These are phyloP conservation scores for Penicillium expansum DNA, from an alignment of 2,329 filamentous ascomycete genomes.

Conservation along the genomic window DNA sequence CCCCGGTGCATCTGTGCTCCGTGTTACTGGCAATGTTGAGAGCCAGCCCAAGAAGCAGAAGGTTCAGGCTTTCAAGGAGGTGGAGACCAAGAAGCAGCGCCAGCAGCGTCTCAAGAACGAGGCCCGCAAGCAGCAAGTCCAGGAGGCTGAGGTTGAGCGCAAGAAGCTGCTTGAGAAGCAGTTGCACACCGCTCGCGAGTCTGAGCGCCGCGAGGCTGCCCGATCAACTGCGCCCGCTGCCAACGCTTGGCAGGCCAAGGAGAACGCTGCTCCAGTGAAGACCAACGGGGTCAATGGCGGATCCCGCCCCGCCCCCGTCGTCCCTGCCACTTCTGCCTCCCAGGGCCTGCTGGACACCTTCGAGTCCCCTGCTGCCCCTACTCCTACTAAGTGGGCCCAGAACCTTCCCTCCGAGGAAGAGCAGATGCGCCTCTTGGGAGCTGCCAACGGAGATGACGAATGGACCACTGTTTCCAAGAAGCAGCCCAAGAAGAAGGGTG, in stretches of 20 bases:
- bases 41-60: conserved; percentile 58
- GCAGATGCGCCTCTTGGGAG: conserved; percentile 54
- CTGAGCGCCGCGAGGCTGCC: conserved; percentile 74
- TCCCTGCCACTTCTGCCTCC: conserved; percentile 18
- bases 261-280: conserved; percentile 10
- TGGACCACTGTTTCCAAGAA: conserved; percentile 63
- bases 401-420: conserved; percentile 60
- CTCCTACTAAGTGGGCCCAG: conserved; percentile 44
- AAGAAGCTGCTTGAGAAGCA: conserved; percentile 77
- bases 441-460: conserved; percentile 49
- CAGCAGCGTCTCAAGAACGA: conserved; percentile 90
- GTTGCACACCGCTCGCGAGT: conserved; percentile 73
- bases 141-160: conserved; percentile 75
- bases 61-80: conserved; percentile 60
- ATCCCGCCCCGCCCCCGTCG: conserved; percentile 23
- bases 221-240: conserved; percentile 46
- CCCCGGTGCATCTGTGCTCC: conserved; percentile 70
- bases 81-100: conserved; percentile 90
- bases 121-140: conserved; percentile 68
- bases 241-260: conserved; percentile 56
- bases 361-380: conserved; percentile 27
- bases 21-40: conserved; percentile 67
- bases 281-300: conserved; percentile 15
- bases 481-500: conserved; percentile 52
- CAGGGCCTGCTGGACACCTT: conserved; percentile 46